These are phyloP conservation scores for Heliocybe sulcata DNA, from an alignment of 1,284 basidiomycete species.

Conservation along the genomic window DNA sequence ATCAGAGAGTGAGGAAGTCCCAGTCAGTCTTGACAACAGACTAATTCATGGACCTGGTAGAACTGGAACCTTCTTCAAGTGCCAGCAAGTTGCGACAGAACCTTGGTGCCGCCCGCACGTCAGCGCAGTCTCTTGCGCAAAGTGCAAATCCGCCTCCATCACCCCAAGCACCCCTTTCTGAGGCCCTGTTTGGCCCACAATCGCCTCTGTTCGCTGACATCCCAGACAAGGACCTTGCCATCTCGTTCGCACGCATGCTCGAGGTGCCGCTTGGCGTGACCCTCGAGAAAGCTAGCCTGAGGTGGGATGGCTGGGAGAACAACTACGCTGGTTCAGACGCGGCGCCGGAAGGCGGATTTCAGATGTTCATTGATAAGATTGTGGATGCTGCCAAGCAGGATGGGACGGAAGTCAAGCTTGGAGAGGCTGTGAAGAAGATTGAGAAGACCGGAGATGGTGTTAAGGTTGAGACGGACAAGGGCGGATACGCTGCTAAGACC, in stretches of 20 bases:
- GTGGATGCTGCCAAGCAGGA: conserved; percentile 2
- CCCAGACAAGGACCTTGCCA: background rate
- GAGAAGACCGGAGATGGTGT: background rate
- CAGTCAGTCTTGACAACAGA: background rate
- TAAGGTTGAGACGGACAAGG: conserved; percentile 4
- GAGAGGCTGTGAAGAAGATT: background rate
- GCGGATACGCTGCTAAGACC: conserved; percentile 1
- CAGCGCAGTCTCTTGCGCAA: background rate
- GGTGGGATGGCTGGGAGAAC: conserved; percentile 6
- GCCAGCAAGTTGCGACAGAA: background rate
- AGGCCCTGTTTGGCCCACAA: background rate
- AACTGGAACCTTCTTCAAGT: background rate
- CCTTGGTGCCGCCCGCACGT: background rate
- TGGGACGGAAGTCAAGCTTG: background rate
- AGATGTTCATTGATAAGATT: conserved; percentile 3
- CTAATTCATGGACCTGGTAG: background rate
- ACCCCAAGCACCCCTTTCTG: background rate
- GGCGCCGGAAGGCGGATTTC: conserved; percentile 8
- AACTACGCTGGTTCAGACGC: conserved; percentile 7
- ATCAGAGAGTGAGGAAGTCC: background rate
- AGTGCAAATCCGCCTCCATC: background rate
- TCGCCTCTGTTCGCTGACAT: background rate
- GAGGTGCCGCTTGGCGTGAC: conserved; percentile 4
- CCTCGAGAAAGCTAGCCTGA: conserved; percentile 1
- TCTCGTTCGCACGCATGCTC: conserved; percentile 2